phyloP scores from a whole-genome alignment of 352 stramenopile genomes.

The Phytophthora fragariaefolia region DNA sequence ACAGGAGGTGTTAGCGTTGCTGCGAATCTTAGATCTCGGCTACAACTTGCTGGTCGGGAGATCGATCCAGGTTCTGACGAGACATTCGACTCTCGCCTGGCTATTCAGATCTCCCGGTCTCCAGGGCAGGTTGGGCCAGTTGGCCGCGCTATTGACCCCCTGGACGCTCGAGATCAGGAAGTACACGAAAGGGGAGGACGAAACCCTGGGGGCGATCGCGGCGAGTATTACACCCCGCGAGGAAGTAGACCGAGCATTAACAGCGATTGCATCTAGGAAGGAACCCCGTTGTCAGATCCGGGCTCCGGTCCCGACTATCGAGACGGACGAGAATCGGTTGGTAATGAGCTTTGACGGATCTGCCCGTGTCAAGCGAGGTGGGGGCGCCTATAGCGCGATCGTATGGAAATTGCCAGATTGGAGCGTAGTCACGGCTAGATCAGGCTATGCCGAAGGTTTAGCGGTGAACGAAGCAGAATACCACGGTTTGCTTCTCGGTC shows the following conservation, averaged over 20 bases:
- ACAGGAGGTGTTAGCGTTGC: slow-evolving; percentile 3
- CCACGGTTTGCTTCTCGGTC: neutral
- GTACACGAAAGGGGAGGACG: slow-evolving; percentile 1
- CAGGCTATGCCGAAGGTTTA: too few species aligned
- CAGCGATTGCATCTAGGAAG: neutral
- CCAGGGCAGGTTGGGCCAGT: neutral
- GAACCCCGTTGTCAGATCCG: neutral
- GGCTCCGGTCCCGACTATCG: neutral
- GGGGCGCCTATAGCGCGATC: neutral
- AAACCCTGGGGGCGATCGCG: slow-evolving; percentile 2
- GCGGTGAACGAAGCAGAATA: neutral
- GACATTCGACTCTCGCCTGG: slow-evolving; percentile 13
- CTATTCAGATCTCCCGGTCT: slow-evolving; percentile 5
- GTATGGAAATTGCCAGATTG: neutral
- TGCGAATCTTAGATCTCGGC: slow-evolving; percentile 9
- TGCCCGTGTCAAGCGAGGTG: neutral
- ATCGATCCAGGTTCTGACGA: slow-evolving; percentile 4
- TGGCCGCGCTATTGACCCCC: neutral
- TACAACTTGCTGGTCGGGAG: slow-evolving; percentile 10
- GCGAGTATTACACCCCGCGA: neutral
- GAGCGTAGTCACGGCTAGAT: neutral
- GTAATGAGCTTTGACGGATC: neutral
- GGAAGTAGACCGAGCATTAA: neutral
- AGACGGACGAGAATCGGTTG: neutral
- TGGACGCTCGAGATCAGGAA: neutral